Evolutionary conservation across 23 red algal genomes (phyloP).

Genomic region (Gracilaria domingensis): DNA sequence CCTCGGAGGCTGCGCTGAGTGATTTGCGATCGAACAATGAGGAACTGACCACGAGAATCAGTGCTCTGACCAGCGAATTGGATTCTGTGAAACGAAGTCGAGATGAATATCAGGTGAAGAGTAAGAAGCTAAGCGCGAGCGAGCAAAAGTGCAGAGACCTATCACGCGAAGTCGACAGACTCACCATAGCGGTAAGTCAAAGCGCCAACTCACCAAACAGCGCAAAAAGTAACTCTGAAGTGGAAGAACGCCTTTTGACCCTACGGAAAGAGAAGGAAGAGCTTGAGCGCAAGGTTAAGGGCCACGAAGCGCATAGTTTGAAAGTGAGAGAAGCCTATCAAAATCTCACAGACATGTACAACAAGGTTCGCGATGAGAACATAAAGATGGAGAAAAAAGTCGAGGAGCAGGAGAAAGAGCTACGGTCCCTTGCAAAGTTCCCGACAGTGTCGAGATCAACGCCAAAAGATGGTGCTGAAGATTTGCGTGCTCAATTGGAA

Average conservation of each 20-base stretch:
- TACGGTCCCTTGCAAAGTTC: not conserved
- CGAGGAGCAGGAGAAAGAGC: constrained; percentile 25
- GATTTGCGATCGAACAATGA: not conserved
- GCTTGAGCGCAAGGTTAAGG: constrained; percentile 27
- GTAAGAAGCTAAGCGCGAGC: constrained; percentile 1
- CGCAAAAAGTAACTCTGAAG: not conserved
- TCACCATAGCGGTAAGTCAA: constrained; percentile 36
- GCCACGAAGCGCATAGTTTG: constrained; percentile 54
- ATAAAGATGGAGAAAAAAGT: constrained; percentile 39
- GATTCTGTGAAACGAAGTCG: not conserved
- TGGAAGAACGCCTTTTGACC: constrained; percentile 29
- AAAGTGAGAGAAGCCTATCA: constrained; percentile 63
- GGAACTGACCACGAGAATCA: not conserved
- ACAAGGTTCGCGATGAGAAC: constrained; percentile 70
- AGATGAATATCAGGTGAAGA: constrained; percentile 21
- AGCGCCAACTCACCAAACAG: not conserved
- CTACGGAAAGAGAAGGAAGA: constrained; percentile 55
- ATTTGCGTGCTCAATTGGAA: not conserved
- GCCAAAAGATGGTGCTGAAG: not conserved
- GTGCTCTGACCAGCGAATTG: not conserved
- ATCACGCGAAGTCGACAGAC: constrained; percentile 39
- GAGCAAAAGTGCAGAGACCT: constrained; percentile 45
- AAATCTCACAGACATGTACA: constrained; percentile 61
- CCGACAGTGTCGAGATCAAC: not conserved
- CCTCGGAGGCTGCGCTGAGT: not conserved